Evolutionary conservation across 1,139 yeast genomes (phyloP).

Genomic region (Nadsonia commutata): DNA sequence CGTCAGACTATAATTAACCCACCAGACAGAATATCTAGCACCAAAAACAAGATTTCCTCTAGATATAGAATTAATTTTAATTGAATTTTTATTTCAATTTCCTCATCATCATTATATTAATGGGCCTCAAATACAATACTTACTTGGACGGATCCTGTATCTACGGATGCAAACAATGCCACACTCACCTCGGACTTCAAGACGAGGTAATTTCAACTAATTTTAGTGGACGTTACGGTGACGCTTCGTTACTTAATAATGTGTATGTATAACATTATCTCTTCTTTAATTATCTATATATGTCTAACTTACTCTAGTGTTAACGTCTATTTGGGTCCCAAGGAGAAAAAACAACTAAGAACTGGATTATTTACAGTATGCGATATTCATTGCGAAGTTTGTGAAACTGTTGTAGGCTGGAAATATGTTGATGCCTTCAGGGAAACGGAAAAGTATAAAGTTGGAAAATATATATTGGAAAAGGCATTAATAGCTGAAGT

Average conservation of each 20-base stretch:
- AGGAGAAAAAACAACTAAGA: constrained; percentile 35
- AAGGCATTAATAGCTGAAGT: neutral
- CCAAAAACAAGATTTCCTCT: neutral
- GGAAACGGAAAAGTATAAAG: constrained; percentile 51
- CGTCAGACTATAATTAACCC: no score
- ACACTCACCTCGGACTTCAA: constrained; percentile 24
- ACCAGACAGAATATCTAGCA: no score
- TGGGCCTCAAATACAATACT: constrained; percentile 24
- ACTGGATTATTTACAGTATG: constrained; percentile 60
- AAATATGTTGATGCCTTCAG: constrained; percentile 47
- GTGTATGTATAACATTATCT: constrained; percentile 13
- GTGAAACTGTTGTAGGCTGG: constrained; percentile 59
- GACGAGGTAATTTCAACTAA: constrained; percentile 24
- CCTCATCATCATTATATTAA: constrained; percentile 8
- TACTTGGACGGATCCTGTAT: constrained; percentile 20
- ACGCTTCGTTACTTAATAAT: constrained; percentile 25
- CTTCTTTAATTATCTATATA: neutral
- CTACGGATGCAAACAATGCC: constrained; percentile 26
- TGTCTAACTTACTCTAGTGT: constrained; percentile 9
- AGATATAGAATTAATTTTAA: neutral
- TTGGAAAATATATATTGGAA: constrained; percentile 67
- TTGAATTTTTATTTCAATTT: neutral
- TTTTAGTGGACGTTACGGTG: constrained; percentile 27
- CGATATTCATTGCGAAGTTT: constrained; percentile 52
- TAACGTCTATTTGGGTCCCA: constrained; percentile 21